Conservation (phyloP, 768 basidiomycete species). For the Phallus indusiatus region DNA sequence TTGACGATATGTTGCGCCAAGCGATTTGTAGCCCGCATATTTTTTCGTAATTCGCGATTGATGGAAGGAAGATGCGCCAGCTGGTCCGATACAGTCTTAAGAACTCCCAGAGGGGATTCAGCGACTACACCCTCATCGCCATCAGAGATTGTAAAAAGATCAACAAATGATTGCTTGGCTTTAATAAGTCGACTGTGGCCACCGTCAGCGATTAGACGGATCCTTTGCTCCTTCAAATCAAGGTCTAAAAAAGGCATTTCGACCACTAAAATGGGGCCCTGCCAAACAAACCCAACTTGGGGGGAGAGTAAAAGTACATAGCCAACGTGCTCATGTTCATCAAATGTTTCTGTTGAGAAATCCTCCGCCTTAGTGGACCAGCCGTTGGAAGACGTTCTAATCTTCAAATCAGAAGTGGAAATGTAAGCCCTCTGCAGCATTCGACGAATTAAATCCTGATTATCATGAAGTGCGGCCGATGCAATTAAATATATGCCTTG, state of each 20-base stretch:
- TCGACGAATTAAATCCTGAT: conserved; percentile 65
- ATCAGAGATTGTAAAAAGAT: conserved; percentile 37
- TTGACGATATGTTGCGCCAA: conserved; percentile 89
- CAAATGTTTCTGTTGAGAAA: conserved; percentile 21
- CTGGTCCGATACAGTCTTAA: conserved; percentile 57
- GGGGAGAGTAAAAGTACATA: conserved; percentile 88
- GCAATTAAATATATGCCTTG: conserved; percentile 92
- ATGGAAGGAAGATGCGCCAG: conserved; percentile 89
- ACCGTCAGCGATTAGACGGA: conserved; percentile 88
- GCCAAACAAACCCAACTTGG: conserved; percentile 82
- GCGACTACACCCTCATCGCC: conserved; percentile 54
- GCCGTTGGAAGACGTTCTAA: conserved; percentile 23
- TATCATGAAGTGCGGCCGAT: conserved; percentile 62
- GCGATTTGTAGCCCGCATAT: conserved; percentile 79
- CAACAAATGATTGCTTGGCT: conserved; percentile 70
- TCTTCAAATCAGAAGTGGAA: conserved; percentile 38
- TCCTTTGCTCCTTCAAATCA: conserved; percentile 76
- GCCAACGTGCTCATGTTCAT: conserved; percentile 48
- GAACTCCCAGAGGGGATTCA: conserved; percentile 32
- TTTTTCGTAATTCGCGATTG: conserved; percentile 84
- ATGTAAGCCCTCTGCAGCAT: conserved; percentile 84
- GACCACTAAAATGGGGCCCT: conserved; percentile 75
- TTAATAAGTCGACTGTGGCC: conserved; percentile 62
- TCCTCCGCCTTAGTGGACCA: conserved; percentile 24
- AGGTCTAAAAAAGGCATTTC: conserved; percentile 70